phyloP scores from a whole-genome alignment of 106 monocot genomes.

The Allium fistulosum region DNA sequence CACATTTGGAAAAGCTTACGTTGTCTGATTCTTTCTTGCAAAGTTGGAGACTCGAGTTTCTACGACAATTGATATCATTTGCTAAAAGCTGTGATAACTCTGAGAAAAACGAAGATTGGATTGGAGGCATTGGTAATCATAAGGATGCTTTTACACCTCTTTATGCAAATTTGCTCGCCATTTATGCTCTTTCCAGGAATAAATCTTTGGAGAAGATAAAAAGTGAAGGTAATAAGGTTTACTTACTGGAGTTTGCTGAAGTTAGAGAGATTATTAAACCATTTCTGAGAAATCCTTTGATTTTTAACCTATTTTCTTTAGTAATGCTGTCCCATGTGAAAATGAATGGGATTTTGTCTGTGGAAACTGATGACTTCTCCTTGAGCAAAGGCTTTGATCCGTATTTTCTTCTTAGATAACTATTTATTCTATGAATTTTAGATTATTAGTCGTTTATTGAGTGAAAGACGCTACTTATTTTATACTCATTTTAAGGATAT shows the following conservation, averaged over 20 bases:
- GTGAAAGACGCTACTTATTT: too few species aligned
- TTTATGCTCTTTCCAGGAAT: conserved; percentile 46
- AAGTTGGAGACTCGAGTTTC: conserved; percentile 46
- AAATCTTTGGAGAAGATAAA: conserved; percentile 4
- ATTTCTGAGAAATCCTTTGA: conserved; percentile 81
- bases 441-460: too few species aligned
- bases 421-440: too few species aligned
- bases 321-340: conserved; percentile 36
- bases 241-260: conserved; percentile 24
- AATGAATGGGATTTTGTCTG: conserved; percentile 2
- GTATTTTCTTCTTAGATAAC: conserved; percentile 76
- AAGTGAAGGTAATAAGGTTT: neutral
- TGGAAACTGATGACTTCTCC: conserved; percentile 13
- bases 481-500: too few species aligned
- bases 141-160: conserved; percentile 74
- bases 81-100: conserved; percentile 26
- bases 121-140: conserved; percentile 95
- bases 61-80: conserved; percentile 46
- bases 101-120: conserved; percentile 53
- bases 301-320: conserved; percentile 49
- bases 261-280: conserved; percentile 38
- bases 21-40: conserved; percentile 14
- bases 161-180: conserved; percentile 70
- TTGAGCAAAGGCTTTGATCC: conserved; percentile 60
- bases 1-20: conserved; percentile 53